Evolutionary conservation across 106 monocot species (phyloP).

Genomic region (Dioscorea zingiberensis): DNA sequence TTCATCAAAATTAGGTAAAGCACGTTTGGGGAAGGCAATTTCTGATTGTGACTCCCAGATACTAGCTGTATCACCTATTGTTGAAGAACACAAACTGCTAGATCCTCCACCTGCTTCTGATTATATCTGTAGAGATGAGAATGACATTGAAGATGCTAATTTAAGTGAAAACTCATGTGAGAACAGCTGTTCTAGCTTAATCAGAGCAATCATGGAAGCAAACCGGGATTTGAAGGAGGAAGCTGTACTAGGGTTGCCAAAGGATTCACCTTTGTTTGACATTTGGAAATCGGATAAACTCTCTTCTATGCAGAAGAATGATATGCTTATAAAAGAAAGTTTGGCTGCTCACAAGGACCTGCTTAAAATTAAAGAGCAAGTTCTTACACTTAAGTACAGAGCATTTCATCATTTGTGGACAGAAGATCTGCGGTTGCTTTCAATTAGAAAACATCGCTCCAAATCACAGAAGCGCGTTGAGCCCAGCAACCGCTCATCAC

Average conservation of each 20-base stretch:
- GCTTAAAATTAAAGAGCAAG: slow-evolving; percentile 59
- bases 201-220: slow-evolving; percentile 28
- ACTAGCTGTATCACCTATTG: not conserved
- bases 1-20: slow-evolving; percentile 6
- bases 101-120: too few relatives aligned
- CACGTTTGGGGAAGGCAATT: not conserved
- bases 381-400: slow-evolving; percentile 62
- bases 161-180: not conserved
- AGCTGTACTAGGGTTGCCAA: slow-evolving; percentile 17
- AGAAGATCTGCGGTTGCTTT: slow-evolving; percentile 62
- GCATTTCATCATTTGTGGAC: slow-evolving; percentile 67
- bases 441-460: slow-evolving; percentile 41
- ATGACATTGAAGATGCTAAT: not conserved
- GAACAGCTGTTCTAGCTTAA: slow-evolving; percentile 10
- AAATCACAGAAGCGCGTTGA: slow-evolving; percentile 62
- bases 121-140: too few relatives aligned
- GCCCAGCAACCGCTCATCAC: slow-evolving; percentile 23
- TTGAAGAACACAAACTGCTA: too few relatives aligned
- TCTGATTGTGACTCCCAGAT: not conserved
- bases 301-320: slow-evolving; percentile 14
- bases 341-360: slow-evolving; percentile 25
- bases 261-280: slow-evolving; percentile 8
- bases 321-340: slow-evolving; percentile 32
- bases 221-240: slow-evolving; percentile 39
- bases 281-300: slow-evolving; percentile 24